Conservation (phyloP, 164 flowering plant genomes). For the Chimonanthus salicifolius region DNA sequence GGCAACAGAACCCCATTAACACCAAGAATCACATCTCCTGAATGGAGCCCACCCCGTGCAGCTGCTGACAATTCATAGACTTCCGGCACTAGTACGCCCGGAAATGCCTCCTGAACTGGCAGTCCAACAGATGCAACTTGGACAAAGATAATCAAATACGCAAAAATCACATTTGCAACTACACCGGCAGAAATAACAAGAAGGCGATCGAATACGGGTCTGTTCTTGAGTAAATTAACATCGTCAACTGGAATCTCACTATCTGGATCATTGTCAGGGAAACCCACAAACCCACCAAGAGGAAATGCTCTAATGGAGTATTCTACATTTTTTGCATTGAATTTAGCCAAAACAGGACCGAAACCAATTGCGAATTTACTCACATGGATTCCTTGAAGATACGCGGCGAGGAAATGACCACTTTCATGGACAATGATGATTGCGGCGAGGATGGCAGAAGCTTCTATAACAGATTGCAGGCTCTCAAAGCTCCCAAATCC, state of each 20-base stretch:
- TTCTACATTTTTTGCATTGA: slow-evolving; percentile 85
- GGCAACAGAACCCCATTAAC: slow-evolving; percentile 58
- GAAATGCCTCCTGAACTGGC: slow-evolving; percentile 87
- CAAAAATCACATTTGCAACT: slow-evolving; percentile 79
- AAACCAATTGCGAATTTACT: slow-evolving; percentile 97
- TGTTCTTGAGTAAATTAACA: slow-evolving; percentile 74
- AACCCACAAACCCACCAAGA: slow-evolving; percentile 96
- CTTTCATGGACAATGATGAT: slow-evolving; percentile 86
- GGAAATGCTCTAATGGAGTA: slow-evolving; percentile 94
- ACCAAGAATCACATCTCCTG: slow-evolving; percentile 81
- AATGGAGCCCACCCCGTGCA: slow-evolving; percentile 70
- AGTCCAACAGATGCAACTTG: slow-evolving; percentile 82
- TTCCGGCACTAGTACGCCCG: slow-evolving; percentile 89
- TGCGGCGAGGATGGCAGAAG: slow-evolving; percentile 70
- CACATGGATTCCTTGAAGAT: slow-evolving; percentile 91
- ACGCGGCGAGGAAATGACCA: slow-evolving; percentile 94
- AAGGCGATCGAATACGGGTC: slow-evolving; percentile 77
- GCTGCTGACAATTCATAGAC: slow-evolving; percentile 80
- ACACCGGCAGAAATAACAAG: slow-evolving; percentile 94
- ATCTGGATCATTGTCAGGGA: slow-evolving; percentile 98
- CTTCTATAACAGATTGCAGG: slow-evolving; percentile 74
- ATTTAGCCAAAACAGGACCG: slow-evolving; percentile 93
- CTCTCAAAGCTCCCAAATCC: slow-evolving; percentile 51
- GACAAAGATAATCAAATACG: slow-evolving; percentile 64
- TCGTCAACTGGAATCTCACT: slow-evolving; percentile 90